These are phyloP conservation scores for Tetracentron sinense DNA, from an alignment of 164 flowering plant species.

Conservation along the genomic window DNA sequence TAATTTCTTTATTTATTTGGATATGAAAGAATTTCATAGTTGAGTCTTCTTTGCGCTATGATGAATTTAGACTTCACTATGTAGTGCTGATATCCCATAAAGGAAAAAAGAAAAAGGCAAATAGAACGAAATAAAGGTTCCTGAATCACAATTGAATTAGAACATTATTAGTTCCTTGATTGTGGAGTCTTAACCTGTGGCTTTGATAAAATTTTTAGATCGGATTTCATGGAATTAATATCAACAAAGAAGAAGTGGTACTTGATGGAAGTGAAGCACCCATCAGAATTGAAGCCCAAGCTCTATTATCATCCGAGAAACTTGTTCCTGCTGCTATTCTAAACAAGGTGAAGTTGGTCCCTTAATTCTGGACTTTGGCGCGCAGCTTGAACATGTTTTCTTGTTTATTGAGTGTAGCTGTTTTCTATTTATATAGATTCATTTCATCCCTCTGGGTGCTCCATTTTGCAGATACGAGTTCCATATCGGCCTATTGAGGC, in stretches of 20 bases:
- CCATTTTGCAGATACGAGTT: constrained; percentile 56
- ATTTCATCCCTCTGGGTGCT: constrained; percentile 5
- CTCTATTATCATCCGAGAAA: constrained; percentile 67
- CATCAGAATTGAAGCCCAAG: constrained; percentile 63
- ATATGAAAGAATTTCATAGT: no score
- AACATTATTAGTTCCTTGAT: no score
- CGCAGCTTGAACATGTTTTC: neutral
- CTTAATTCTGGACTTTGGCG: neutral
- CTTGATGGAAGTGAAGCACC: constrained; percentile 98
- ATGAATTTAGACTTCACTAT: no score
- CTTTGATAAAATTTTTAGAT: constrained; percentile 42
- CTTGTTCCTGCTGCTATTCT: constrained; percentile 75
- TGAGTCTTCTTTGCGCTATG: no score
- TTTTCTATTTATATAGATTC: neutral
- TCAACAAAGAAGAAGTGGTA: constrained; percentile 32
- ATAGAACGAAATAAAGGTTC: no score
- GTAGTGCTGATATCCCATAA: neutral
- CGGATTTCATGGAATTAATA: no score
- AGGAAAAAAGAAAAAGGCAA: no score
- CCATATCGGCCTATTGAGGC: constrained; percentile 75
- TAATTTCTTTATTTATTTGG: no score
- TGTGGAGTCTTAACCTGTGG: constrained; percentile 1
- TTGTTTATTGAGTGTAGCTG: neutral
- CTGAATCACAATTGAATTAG: no score
- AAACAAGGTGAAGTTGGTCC: constrained; percentile 53